These are phyloP conservation scores for Malassezia japonica DNA, from an alignment of 1,284 basidiomycete species.

Conservation along the genomic window DNA sequence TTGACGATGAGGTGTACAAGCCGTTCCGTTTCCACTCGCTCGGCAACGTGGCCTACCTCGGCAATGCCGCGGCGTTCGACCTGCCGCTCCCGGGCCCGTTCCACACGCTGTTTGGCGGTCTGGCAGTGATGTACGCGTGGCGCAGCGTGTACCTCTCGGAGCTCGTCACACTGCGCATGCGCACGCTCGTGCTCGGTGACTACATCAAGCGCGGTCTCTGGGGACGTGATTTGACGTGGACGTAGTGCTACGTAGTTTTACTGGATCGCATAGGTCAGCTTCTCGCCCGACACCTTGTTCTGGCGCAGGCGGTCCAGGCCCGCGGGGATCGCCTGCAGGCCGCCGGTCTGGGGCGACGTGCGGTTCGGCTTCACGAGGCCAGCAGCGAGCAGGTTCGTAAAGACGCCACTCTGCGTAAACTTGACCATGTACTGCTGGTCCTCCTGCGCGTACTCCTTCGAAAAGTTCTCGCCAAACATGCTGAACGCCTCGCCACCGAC, in stretches of 20 bases:
- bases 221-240: conserved; percentile 27
- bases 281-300: conserved; percentile 35
- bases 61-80: conserved; percentile 46
- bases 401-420: conserved; percentile 21
- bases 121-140: conserved; percentile 46
- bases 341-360: conserved; percentile 28
- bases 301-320: conserved; percentile 34
- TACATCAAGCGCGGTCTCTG: conserved; percentile 38
- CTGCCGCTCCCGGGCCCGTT: conserved; percentile 38
- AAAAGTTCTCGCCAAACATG: conserved; percentile 17
- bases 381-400: conserved; percentile 24
- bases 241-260: no score
- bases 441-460: conserved; percentile 21
- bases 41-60: conserved; percentile 42
- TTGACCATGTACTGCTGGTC: conserved; percentile 5
- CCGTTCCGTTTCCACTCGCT: conserved; percentile 40
- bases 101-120: conserved; percentile 38
- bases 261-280: conserved; percentile 23
- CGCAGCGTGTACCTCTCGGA: conserved; percentile 34
- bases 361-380: conserved; percentile 31
- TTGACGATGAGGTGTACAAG: conserved; percentile 36
- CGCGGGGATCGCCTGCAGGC: conserved; percentile 23
- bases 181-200: conserved; percentile 39
- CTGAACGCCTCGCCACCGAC: conserved; percentile 22
- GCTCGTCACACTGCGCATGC: conserved; percentile 34